A percentile compares a stretch with the other conserved stretches of the same genome.
Evolutionary conservation across 2,329 filamentous ascomycete genomes (phyloP).

Genomic region (Trichoderma polysporum): DNA sequence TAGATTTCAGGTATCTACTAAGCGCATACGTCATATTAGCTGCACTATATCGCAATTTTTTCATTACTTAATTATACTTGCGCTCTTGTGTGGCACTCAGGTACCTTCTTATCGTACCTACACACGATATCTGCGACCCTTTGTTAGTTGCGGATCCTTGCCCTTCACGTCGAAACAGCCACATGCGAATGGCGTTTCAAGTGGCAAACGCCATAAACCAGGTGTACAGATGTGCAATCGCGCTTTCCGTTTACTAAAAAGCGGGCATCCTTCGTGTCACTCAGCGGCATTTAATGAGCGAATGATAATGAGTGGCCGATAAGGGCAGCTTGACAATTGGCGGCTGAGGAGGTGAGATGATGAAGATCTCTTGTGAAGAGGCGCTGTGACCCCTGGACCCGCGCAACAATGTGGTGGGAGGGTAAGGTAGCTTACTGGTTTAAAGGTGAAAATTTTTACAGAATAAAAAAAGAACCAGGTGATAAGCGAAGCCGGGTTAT

Average conservation of each 20-base stretch:
- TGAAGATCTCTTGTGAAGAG: not conserved
- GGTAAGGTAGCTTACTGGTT: not conserved
- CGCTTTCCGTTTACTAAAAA: not conserved
- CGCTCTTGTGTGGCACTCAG: not conserved
- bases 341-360: not conserved
- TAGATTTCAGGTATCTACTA: not conserved
- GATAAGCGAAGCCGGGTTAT: not conserved
- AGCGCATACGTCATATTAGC: not conserved
- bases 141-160: not conserved
- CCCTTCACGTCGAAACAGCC: not conserved
- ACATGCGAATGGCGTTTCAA: not conserved
- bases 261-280: not conserved
- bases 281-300: slow-evolving; percentile 14
- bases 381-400: not conserved
- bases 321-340: slow-evolving; percentile 2
- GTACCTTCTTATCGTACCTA: not conserved
- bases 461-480: not conserved
- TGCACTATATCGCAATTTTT: not conserved
- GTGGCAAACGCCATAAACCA: slow-evolving; percentile 11
- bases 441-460: not conserved
- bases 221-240: slow-evolving; percentile 5
- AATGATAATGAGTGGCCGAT: slow-evolving; percentile 5
- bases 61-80: not conserved
- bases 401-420: not conserved
- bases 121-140: not conserved